phyloP scores from a whole-genome alignment of 139 green algal genomes.

The Tetradesmus lagerheimii region DNA sequence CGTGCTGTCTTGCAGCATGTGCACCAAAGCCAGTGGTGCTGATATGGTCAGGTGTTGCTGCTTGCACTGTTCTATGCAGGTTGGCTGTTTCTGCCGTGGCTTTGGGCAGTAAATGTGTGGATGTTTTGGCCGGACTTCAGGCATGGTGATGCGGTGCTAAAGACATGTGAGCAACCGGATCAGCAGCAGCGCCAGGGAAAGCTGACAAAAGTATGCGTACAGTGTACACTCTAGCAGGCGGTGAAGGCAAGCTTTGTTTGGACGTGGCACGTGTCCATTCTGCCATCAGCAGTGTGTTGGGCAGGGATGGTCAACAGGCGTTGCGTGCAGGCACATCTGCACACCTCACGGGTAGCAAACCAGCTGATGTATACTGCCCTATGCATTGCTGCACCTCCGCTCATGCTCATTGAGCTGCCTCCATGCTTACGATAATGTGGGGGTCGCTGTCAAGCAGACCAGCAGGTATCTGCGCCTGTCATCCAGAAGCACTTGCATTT shows the following conservation, averaged over 20 bases:
- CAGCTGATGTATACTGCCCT: too few species aligned
- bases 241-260: too few species aligned
- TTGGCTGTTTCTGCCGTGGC: constrained; percentile 68
- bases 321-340: background rate
- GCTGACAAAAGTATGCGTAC: too few species aligned
- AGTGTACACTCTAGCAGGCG: too few species aligned
- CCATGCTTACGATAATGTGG: too few species aligned
- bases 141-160: constrained; percentile 59
- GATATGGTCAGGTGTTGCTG: background rate
- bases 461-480: background rate
- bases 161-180: constrained; percentile 55
- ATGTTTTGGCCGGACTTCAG: constrained; percentile 75
- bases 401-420: too few species aligned
- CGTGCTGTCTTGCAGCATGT: background rate
- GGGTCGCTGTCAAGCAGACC: too few species aligned
- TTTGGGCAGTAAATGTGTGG: constrained; percentile 76
- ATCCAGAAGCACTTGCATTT: background rate
- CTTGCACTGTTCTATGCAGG: constrained; percentile 65
- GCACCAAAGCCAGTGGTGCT: background rate
- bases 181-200: too few species aligned
- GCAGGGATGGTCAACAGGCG: too few species aligned
- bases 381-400: too few species aligned
- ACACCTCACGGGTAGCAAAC: too few species aligned
- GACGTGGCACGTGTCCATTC: too few species aligned
- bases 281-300: background rate